Evolutionary conservation across 495 filamentous ascomycete species (phyloP), one percentile per base, ranked within the genome.

Genomic region (Xylaria bambusicola): DNA sequence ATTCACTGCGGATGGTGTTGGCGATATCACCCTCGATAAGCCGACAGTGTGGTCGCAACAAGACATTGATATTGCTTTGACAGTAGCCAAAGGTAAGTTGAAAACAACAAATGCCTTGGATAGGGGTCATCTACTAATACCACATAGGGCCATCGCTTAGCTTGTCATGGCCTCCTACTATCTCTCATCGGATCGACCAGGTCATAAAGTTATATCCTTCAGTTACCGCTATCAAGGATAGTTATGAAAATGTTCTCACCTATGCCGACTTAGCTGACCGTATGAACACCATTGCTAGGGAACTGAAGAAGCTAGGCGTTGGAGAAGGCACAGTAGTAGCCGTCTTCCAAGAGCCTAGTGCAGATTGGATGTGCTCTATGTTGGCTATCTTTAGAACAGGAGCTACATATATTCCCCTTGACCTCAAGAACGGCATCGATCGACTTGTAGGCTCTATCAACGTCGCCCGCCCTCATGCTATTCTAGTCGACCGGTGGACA

Each of bases 371-470:
- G 8, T 74, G 62, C 17, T 83, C 82, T 0, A 49, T 86, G n/a
- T 71, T 86, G 0, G 84, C 80, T 5, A 79, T 86, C 44, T 41
- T 79, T 54, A 66, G 74, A 0, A 23, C 80, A 36, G 84, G 82
- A 0, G 76, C 64, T 3, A 60, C 74, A 2, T 86, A 84, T 55
- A 62, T 86, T 2, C 84, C 84, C 0, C 57, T 88, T 4, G 83
- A 86, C 44, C 62, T 71, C 1, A 57, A 70, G 8, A 72, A 66
- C 10, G 58, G 71, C 3, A 15, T 47, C 0, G 6, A 52, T 12
- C 65, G 71, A 6, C 66, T 77, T 0, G 33, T 47, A 0, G 9
- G 12, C 1, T 49, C 71, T 3, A 21, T 51, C 3, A 15, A 54
- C 0, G 58, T 53, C 46, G 65, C 27, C 2, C n/a, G 53, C 0